A percentile compares a stretch with the other conserved stretches of the same genome.
These are phyloP conservation scores for Melastoma candidum DNA, from an alignment of 441 rosid species.

Conservation along the genomic window DNA sequence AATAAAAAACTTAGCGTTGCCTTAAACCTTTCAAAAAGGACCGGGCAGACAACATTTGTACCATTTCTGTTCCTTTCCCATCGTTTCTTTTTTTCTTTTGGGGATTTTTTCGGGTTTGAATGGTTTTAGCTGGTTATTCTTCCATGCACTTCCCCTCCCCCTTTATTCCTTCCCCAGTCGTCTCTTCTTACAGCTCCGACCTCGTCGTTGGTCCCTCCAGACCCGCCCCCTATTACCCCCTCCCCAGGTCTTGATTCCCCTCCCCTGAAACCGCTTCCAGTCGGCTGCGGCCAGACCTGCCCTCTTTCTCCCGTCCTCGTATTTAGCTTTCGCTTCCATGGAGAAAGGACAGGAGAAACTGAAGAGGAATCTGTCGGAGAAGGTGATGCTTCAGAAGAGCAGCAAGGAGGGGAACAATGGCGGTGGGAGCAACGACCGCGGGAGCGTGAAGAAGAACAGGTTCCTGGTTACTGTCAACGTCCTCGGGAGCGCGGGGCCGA, in stretches of 20 bases:
- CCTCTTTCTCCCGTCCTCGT: background rate
- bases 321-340: background rate
- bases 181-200: slow-evolving; percentile 4
- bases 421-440: background rate
- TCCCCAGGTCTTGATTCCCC: background rate
- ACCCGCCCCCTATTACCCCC: background rate
- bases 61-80: too few relatives aligned
- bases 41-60: too few relatives aligned
- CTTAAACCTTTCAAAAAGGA: too few relatives aligned
- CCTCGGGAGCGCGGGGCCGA: slow-evolving; percentile 49
- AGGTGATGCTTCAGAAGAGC: slow-evolving; percentile 10
- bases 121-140: slow-evolving; percentile 12
- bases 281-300: background rate
- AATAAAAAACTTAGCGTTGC: too few relatives aligned
- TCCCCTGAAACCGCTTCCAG: too few relatives aligned
- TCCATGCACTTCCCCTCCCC: slow-evolving; percentile 13
- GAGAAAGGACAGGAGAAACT: slow-evolving; percentile 4
- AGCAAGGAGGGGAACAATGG: slow-evolving; percentile 14
- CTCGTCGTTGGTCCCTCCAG: slow-evolving; percentile 14
- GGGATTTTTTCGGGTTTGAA: slow-evolving; percentile 7
- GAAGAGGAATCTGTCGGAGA: slow-evolving; percentile 11
- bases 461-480: slow-evolving; percentile 37
- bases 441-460: slow-evolving; percentile 20
- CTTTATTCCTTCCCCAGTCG: slow-evolving; percentile 5
- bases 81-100: background rate